Evolutionary conservation across 1,284 basidiomycete genomes (phyloP), one percentile per base, ranked within the genome.

Genomic region (Cystobasidiaceae sp.): DNA sequence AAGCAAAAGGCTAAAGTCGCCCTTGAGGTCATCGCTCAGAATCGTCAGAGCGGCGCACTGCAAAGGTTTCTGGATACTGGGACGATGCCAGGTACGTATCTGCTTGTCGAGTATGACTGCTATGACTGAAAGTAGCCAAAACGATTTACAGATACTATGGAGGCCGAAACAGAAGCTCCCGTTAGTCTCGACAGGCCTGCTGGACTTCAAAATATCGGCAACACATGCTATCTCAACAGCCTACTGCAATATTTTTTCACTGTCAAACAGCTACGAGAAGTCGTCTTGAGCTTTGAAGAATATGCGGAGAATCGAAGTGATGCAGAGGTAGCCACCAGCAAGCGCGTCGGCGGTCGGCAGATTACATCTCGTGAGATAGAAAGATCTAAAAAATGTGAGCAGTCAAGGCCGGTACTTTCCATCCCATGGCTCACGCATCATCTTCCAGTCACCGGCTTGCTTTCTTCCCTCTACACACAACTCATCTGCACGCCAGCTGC

Each of bases 201-300:
- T 37, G 46, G 69, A 41, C 66, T 72, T 0, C 51, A 64, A 32
- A 67, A 69, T 74, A 84, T 96, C 33, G 91, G 91, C 57, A 96
- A 96, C 74, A 93, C 90, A 0, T 93, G 90, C 75, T 94, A 93
- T 75, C 81, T 94, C 60, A 93, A 93, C 75, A 93, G 90, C 19
- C 78, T 92, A 25, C 79, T 91, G 1, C 87, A 89, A 80, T 96
- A 96, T 77, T 93, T 96, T 75, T 94, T 92, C 76, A 93, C 91
- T n/a, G 90, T 96, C 77, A 87, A 84, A 73, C 88, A 91, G 50
- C 81, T 96, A 28, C 84, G 92, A 41, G 85, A 86, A 9, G 85
- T 87, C 6, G 84, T 94, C 17, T 78, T 82, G 27, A 82, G 83
- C 1, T 81, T 87, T 77, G 71, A 72, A 9, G 58, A 67, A 19